Evolutionary conservation across 805 yeast species (phyloP).

Genomic region (Kodamaea nitidulidarum): DNA sequence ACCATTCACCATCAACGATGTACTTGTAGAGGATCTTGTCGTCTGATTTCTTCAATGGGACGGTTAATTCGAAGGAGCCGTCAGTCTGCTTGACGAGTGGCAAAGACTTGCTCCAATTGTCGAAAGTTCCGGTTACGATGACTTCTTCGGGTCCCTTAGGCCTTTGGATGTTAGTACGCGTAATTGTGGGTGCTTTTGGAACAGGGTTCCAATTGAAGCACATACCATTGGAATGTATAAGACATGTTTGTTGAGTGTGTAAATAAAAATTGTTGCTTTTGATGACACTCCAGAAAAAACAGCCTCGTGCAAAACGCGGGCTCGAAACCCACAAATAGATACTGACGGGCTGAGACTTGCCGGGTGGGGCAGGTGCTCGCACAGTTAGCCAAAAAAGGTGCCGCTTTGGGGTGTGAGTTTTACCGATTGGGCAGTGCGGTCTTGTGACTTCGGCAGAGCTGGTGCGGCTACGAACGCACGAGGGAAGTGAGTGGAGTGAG

Average conservation of each 20-base stretch:
- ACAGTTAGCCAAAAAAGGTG: background rate
- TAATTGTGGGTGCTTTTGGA: background rate
- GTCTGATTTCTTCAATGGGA: slow-evolving; percentile 46
- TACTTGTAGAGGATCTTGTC: slow-evolving; percentile 49
- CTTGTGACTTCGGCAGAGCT: too few species aligned
- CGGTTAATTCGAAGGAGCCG: slow-evolving; percentile 57
- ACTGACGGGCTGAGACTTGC: background rate
- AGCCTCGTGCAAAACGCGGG: background rate
- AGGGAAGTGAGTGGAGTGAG: too few species aligned
- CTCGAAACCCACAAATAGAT: background rate
- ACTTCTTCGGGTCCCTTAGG: slow-evolving; percentile 49
- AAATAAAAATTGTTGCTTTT: slow-evolving; percentile 1
- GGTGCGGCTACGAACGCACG: too few species aligned
- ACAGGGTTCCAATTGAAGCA: too few species aligned
- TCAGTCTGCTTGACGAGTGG: slow-evolving; percentile 57
- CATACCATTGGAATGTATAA: slow-evolving; percentile 6
- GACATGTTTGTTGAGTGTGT: background rate
- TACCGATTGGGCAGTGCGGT: background rate
- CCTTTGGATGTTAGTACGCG: slow-evolving; percentile 22
- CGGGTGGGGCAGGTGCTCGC: background rate
- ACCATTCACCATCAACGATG: slow-evolving; percentile 71
- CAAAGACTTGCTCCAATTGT: slow-evolving; percentile 57
- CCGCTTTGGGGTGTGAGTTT: background rate
- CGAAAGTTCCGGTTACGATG: slow-evolving; percentile 67
- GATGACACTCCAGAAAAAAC: background rate